These are phyloP conservation scores for Ilex aquifolium DNA, from an alignment of 257 asterid genomes.

Conservation along the genomic window DNA sequence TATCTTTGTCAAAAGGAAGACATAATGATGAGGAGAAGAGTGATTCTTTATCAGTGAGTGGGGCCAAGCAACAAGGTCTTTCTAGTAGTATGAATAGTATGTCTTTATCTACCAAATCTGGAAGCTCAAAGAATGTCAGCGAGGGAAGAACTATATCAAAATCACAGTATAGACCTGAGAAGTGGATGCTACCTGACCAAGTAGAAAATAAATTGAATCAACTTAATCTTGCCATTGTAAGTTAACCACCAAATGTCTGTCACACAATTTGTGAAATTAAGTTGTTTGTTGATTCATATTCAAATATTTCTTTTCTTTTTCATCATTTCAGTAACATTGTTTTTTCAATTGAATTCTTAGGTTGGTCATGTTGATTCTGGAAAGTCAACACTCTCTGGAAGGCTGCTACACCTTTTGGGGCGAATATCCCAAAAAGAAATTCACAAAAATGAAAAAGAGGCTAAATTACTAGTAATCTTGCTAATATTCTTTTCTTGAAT, in stretches of 20 bases:
- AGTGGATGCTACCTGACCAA: conserved; percentile 61
- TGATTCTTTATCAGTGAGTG: conserved; percentile 31
- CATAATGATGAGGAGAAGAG: conserved; percentile 28
- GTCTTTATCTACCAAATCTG: conserved; percentile 48
- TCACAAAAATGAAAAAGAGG: conserved; percentile 84
- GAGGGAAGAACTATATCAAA: conserved; percentile 34
- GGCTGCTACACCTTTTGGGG: conserved; percentile 84
- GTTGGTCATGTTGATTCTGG: conserved; percentile 99
- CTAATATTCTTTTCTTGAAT: conserved; percentile 4
- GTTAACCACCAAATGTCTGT: conserved; percentile 16
- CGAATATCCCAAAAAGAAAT: conserved; percentile 74
- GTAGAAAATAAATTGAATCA: conserved; percentile 54
- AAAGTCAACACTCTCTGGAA: conserved; percentile 95
- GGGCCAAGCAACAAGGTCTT: conserved; percentile 26
- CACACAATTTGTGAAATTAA: background rate
- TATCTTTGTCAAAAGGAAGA: conserved; percentile 36
- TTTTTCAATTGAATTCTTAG: conserved; percentile 28
- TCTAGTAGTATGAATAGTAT: conserved; percentile 26
- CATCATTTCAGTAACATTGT: background rate
- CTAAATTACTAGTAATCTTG: conserved; percentile 61
- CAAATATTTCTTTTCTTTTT: conserved; percentile 5
- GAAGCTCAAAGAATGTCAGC: conserved; percentile 23
- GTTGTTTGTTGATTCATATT: background rate
- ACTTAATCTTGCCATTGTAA: conserved; percentile 91
- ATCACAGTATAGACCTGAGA: conserved; percentile 57